Percentiles rank a stretch among this genome's conserved stretches.
These are phyloP conservation scores for Lodderomyces oxycetoniae DNA, from an alignment of 1,139 yeast genomes.

Conservation along the genomic window DNA sequence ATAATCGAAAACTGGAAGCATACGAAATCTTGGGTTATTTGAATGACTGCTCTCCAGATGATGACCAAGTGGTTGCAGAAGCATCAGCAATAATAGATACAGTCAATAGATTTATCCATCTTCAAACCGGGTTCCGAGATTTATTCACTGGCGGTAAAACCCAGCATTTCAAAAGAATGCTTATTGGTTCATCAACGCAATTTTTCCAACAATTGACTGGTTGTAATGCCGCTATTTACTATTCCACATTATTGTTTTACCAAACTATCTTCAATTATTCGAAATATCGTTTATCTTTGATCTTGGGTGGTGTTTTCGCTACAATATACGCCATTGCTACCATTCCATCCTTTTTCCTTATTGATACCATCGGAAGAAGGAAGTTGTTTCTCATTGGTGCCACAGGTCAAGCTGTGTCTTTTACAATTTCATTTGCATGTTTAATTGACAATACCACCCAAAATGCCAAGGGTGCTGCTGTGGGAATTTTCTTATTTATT, in stretches of 20 bases:
- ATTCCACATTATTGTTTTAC: conserved; percentile 60
- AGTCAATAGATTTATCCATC: conserved; percentile 34
- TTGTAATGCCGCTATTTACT: conserved; percentile 66
- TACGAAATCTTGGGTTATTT: conserved; percentile 37
- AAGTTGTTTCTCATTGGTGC: conserved; percentile 50
- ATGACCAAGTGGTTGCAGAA: conserved; percentile 45
- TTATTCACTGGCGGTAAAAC: conserved; percentile 55
- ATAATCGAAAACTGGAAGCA: conserved; percentile 50
- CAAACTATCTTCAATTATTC: conserved; percentile 41
- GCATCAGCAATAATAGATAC: conserved; percentile 39
- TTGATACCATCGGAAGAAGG: conserved; percentile 69
- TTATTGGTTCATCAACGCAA: conserved; percentile 58
- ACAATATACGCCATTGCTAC: conserved; percentile 60
- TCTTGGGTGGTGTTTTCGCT: conserved; percentile 62
- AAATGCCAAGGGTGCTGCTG: conserved; percentile 46
- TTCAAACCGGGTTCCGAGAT: conserved; percentile 43
- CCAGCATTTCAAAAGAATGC: conserved; percentile 52
- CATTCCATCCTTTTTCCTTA: conserved; percentile 57
- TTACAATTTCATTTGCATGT: conserved; percentile 40
- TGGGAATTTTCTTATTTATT: conserved; percentile 51
- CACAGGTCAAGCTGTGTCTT: conserved; percentile 40
- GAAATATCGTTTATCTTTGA: conserved; percentile 48
- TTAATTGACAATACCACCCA: conserved; percentile 28
- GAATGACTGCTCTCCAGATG: conserved; percentile 33
- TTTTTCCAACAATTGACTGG: conserved; percentile 58